These are phyloP conservation scores for Phytophthora brassicae DNA, from an alignment of 352 stramenopile species.

Conservation along the genomic window DNA sequence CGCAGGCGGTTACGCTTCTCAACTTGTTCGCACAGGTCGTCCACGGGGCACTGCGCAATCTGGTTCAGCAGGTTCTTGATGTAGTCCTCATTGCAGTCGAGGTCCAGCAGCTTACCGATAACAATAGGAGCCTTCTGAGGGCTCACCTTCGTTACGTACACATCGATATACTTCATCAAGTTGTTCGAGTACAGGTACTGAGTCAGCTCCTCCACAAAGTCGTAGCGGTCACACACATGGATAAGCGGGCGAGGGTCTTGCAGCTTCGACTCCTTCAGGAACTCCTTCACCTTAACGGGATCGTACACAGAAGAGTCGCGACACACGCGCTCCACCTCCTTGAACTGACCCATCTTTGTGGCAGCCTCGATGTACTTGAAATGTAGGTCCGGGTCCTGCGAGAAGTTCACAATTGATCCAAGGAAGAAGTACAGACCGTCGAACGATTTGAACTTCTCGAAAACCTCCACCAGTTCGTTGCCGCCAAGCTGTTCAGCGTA, in stretches of 20 bases:
- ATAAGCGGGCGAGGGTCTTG: slow-evolving; percentile 98
- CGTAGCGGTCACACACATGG: slow-evolving; percentile 99
- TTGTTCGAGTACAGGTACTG: slow-evolving; percentile 99
- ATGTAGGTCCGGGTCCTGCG: slow-evolving; percentile 97
- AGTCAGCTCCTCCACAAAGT: slow-evolving; percentile 99
- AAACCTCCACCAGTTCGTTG: slow-evolving; percentile 97
- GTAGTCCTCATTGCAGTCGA: slow-evolving; percentile 99
- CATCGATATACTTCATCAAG: slow-evolving; percentile 99
- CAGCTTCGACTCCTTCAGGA: slow-evolving; percentile 99
- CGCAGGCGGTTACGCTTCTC: slow-evolving; percentile 99
- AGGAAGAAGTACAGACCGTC: slow-evolving; percentile 99
- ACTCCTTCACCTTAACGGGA: slow-evolving; percentile 98
- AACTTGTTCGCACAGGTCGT: slow-evolving; percentile 98
- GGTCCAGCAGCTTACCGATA: slow-evolving; percentile 98
- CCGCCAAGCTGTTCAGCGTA: slow-evolving; percentile 91
- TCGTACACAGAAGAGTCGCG: slow-evolving; percentile 99
- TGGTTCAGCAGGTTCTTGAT: slow-evolving; percentile 99
- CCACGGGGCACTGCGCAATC: slow-evolving; percentile 93
- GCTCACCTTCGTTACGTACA: slow-evolving; percentile 98
- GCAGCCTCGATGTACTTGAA: slow-evolving; percentile 99
- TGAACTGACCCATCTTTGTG: slow-evolving; percentile 99
- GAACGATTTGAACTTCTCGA: slow-evolving; percentile 99
- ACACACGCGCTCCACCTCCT: slow-evolving; percentile 99
- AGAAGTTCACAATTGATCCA: slow-evolving; percentile 98
- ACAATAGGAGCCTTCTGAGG: slow-evolving; percentile 98